These are phyloP conservation scores for Penicillium vulpinum DNA, from an alignment of 2,329 filamentous ascomycete species.

Conservation along the genomic window DNA sequence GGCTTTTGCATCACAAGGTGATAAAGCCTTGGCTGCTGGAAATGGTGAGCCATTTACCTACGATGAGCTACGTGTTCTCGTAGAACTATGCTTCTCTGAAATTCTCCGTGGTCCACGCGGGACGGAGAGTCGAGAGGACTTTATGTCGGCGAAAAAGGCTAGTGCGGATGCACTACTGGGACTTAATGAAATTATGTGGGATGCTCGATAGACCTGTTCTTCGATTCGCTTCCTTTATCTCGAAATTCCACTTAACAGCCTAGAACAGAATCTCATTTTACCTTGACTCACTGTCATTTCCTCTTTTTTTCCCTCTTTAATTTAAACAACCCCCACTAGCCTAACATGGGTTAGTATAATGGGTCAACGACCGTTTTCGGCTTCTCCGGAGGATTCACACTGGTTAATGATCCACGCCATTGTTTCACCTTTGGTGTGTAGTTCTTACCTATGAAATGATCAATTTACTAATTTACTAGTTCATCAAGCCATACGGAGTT, in stretches of 20 bases:
- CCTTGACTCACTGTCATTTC: slow-evolving; percentile 15
- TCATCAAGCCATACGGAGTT: neutral
- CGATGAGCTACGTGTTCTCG: slow-evolving; percentile 47
- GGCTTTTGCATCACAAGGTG: slow-evolving; percentile 37
- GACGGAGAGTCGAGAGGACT: slow-evolving; percentile 47
- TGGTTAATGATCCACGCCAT: slow-evolving; percentile 12
- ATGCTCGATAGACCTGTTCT: slow-evolving; percentile 34
- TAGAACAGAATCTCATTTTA: neutral
- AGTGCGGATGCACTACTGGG: slow-evolving; percentile 46
- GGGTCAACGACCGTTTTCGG: slow-evolving; percentile 12
- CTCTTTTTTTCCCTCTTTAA: slow-evolving; percentile 16
- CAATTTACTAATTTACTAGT: neutral
- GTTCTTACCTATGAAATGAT: neutral
- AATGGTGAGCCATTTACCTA: slow-evolving; percentile 48
- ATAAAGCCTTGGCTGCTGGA: slow-evolving; percentile 36
- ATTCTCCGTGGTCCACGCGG: slow-evolving; percentile 43
- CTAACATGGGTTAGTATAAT: slow-evolving; percentile 8
- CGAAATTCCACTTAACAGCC: neutral
- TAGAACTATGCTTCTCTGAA: slow-evolving; percentile 50
- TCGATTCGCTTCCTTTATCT: neutral
- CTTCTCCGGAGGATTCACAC: slow-evolving; percentile 11
- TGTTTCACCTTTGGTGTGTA: slow-evolving; percentile 25
- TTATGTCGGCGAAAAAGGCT: slow-evolving; percentile 48
- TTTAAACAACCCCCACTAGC: slow-evolving; percentile 19
- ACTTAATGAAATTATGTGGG: slow-evolving; percentile 52